Evolutionary conservation across 2,329 filamentous ascomycete genomes (phyloP), one percentile per base, ranked within the genome.

Genomic region (Neofusicoccum laricinum): DNA sequence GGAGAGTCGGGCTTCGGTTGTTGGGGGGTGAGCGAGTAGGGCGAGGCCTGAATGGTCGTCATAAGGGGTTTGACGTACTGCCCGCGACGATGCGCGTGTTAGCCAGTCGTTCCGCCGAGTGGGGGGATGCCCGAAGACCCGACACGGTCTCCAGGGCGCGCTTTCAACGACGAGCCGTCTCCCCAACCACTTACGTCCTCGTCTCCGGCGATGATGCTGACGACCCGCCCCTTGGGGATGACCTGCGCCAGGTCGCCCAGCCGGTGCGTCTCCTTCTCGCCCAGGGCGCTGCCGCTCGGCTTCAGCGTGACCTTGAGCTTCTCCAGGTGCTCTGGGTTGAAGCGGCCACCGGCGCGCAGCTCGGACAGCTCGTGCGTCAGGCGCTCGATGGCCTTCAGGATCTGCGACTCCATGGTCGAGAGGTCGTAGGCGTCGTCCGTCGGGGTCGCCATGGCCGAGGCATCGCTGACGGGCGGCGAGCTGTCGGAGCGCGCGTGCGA

Each of bases 241-340:
- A 91, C 86, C 71, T 90, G 88, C 2, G 88, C 88, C 64, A 91
- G 71, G 71, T 90, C 88, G 10, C 83, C 81, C 58, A 91, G 69
- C 67, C 78, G 81, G 55, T 85, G 80, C 1, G 76, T 84, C 65
- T 71, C 72, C 63, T 70, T 69, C 36, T 71, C 73, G 53, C 76
- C 79, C 15, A 34, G 55, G 15, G 55, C 55, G 64, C 88, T 61
- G 85, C 65, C 50, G 21, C n/a, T 50, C 30, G 40, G 30, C 64
- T 65, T 65, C 25, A 62, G 57, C 57, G 83, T 78, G n/a, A 91
- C 88, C 41, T 83, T 81, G 61, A 91, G 69, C 19, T 76, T 78
- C 74, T 90, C 88, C 34, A 91, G 78, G 1, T 84, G 73, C 53
- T 87, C 84, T 0, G 86, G 84, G 66, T 88, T 89, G 71, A 89